phyloP scores from a whole-genome alignment of 2,329 filamentous ascomycete genomes.

The Neopestalotiopsis sp. region DNA sequence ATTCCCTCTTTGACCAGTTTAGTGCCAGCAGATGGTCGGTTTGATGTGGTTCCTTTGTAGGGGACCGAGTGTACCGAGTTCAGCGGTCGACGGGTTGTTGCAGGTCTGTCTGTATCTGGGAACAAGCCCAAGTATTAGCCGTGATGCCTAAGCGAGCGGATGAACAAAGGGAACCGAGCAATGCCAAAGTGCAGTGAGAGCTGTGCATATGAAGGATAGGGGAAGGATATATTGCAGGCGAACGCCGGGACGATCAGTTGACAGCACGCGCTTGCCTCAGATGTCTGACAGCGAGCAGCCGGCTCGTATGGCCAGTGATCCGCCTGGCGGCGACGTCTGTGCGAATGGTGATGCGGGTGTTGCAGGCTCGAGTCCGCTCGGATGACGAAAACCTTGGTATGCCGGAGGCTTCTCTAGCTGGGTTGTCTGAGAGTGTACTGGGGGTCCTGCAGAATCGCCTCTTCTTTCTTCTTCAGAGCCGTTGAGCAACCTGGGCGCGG shows the following conservation, averaged over 20 bases:
- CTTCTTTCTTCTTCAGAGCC: neutral
- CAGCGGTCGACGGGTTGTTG: slow-evolving; percentile 8
- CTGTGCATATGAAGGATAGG: slow-evolving; percentile 2
- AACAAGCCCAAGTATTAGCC: slow-evolving; percentile 14
- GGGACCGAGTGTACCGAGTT: slow-evolving; percentile 13
- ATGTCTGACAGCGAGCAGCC: slow-evolving; percentile 9
- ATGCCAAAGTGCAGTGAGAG: neutral
- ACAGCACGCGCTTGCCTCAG: slow-evolving; percentile 19
- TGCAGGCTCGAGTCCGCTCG: slow-evolving; percentile 17
- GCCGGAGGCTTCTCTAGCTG: neutral
- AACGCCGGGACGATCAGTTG: slow-evolving; percentile 11
- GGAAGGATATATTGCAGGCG: neutral
- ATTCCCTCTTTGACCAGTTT: slow-evolving; percentile 5
- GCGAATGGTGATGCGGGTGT: slow-evolving; percentile 9
- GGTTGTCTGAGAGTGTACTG: slow-evolving; percentile 12
- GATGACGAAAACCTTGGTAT: slow-evolving; percentile 8
- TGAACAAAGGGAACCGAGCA: slow-evolving; percentile 8
- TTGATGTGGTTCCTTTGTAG: slow-evolving; percentile 19
- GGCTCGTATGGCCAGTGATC: slow-evolving; percentile 12
- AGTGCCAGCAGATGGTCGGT: slow-evolving; percentile 6
- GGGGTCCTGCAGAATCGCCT: neutral
- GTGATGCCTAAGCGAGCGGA: neutral
- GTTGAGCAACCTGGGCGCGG: slow-evolving; percentile 17
- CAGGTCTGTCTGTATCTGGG: slow-evolving; percentile 10
- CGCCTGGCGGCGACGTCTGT: slow-evolving; percentile 9